These are phyloP conservation scores for Colletotrichum siamense DNA, from an alignment of 2,329 filamentous ascomycete species.

Conservation along the genomic window DNA sequence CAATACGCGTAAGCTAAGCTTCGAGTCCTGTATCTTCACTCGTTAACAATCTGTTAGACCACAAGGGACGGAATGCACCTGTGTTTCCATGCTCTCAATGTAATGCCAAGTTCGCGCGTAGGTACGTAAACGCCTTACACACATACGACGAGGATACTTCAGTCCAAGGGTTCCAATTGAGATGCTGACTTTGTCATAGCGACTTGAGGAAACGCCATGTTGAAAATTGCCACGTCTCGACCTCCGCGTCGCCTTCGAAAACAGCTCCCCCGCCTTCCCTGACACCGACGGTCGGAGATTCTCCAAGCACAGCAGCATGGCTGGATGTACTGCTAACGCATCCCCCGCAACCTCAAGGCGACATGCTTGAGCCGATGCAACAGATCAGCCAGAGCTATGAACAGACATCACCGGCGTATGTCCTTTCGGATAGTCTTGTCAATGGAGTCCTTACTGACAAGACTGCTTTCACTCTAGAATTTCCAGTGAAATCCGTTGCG, in stretches of 20 bases:
- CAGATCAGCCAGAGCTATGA: neutral
- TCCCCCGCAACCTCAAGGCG: neutral
- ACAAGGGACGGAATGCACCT: constrained; percentile 3
- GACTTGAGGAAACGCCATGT: constrained; percentile 5
- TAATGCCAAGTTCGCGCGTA: neutral
- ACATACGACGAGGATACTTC: neutral
- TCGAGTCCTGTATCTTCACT: neutral
- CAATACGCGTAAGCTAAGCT: neutral
- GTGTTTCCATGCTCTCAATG: neutral
- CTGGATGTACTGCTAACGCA: neutral
- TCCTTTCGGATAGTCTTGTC: neutral
- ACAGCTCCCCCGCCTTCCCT: neutral
- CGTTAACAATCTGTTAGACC: neutral
- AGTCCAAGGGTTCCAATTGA: neutral
- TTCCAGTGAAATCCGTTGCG: constrained; percentile 1
- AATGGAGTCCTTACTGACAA: neutral
- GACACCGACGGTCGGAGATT: neutral
- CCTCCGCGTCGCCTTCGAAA: neutral
- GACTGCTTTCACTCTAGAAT: neutral
- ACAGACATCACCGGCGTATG: neutral
- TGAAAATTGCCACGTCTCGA: constrained; percentile 1
- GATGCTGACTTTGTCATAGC: neutral
- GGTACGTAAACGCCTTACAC: neutral
- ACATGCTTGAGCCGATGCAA: neutral
- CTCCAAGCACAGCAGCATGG: neutral